Percentiles rank a stretch among this genome's conserved stretches.
phyloP scores from a whole-genome alignment of 257 asterid species.

The Solanum tarapatanum region DNA sequence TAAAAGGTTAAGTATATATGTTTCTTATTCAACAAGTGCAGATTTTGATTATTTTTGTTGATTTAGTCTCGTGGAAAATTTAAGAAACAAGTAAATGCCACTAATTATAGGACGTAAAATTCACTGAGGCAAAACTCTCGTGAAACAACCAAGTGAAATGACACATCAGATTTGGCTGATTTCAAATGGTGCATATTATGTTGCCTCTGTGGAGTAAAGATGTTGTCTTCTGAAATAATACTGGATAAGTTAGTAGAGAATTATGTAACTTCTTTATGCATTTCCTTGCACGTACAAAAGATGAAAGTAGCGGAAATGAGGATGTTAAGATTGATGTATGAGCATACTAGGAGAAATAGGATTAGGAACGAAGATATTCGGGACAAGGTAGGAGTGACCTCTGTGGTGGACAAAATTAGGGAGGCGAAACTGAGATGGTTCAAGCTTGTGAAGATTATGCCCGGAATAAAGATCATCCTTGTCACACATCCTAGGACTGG shows the following conservation, averaged over 20 bases:
- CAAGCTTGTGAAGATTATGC: background rate
- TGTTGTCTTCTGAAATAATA: background rate
- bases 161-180: background rate
- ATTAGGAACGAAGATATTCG: background rate
- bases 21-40: background rate
- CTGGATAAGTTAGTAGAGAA: background rate
- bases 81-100: background rate
- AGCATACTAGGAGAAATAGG: background rate
- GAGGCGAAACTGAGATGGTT: background rate
- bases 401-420: background rate
- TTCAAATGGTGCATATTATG: background rate
- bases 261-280: background rate
- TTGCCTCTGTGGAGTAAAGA: background rate
- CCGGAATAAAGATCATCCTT: slow-evolving; percentile 48
- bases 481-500: slow-evolving; percentile 87
- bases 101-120: background rate
- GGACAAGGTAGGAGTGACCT: background rate
- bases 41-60: background rate
- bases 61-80: background rate
- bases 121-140: background rate
- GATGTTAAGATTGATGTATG: background rate
- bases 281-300: background rate
- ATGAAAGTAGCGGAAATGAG: background rate
- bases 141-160: background rate
- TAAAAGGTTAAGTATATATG: background rate